Evolutionary conservation across 192 early-diverging fungal genomes (phyloP).

Genomic region (Coemansia furcata): DNA sequence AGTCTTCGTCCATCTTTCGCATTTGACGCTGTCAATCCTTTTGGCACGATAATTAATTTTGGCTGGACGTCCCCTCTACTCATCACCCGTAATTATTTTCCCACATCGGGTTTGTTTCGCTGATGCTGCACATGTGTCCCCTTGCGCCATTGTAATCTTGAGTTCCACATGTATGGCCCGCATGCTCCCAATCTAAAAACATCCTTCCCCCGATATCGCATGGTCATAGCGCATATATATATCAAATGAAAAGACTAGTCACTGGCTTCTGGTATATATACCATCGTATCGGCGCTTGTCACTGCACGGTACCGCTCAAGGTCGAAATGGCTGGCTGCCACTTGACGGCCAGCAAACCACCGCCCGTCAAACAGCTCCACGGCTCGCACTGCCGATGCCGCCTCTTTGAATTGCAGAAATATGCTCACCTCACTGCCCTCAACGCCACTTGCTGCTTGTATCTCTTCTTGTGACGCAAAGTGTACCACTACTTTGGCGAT

Average conservation of each 20-base stretch:
- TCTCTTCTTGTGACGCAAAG: slow-evolving; percentile 39
- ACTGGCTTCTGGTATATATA: slow-evolving; percentile 33
- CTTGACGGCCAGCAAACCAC: slow-evolving; percentile 78
- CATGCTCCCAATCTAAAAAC: background rate
- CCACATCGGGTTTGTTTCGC: background rate
- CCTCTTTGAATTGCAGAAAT: slow-evolving; percentile 68
- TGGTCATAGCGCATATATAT: background rate
- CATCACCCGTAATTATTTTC: slow-evolving; percentile 6
- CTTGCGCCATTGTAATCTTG: background rate
- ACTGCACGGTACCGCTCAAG: slow-evolving; percentile 52
- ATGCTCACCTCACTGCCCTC: slow-evolving; percentile 61
- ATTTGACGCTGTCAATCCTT: background rate
- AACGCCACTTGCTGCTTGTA: background rate
- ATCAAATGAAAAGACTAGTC: background rate
- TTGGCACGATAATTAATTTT: background rate
- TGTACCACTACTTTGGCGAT: slow-evolving; percentile 67
- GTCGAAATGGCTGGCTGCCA: slow-evolving; percentile 64
- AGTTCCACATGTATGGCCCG: background rate
- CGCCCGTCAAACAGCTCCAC: slow-evolving; percentile 68
- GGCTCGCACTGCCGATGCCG: slow-evolving; percentile 51
- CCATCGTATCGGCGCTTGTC: slow-evolving; percentile 51
- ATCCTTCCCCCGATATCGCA: background rate
- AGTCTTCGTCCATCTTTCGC: background rate
- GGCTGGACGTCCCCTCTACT: background rate
- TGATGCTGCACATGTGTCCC: background rate